A percentile compares a stretch with the other conserved stretches of the same genome.
Conservation (phyloP, 768 basidiomycete genomes). For the Lactifluus pinguis region DNA sequence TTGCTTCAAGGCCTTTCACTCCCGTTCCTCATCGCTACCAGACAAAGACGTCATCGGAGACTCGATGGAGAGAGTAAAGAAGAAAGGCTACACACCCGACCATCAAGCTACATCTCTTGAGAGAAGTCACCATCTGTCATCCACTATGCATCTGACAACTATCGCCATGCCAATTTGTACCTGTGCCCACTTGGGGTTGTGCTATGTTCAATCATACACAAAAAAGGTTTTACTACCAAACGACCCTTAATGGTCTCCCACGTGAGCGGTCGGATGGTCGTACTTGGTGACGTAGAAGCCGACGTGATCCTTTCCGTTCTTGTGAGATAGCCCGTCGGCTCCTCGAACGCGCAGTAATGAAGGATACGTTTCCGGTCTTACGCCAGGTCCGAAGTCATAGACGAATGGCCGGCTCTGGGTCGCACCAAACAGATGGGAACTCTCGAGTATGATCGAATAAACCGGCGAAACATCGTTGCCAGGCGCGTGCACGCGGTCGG, state of each 20-base stretch:
- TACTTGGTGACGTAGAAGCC: slow-evolving; percentile 47
- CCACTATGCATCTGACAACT: slow-evolving; percentile 7
- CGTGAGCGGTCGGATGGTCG: slow-evolving; percentile 23
- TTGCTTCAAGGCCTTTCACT: too few relatives aligned
- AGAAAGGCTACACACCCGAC: too few relatives aligned
- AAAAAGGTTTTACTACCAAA: not conserved
- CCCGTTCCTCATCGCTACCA: too few relatives aligned
- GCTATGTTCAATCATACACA: slow-evolving; percentile 8
- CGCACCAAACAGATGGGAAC: slow-evolving; percentile 69
- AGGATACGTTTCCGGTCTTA: slow-evolving; percentile 48
- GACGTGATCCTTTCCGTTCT: slow-evolving; percentile 28
- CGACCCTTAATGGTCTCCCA: slow-evolving; percentile 4
- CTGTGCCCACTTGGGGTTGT: slow-evolving; percentile 3
- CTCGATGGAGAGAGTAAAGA: too few relatives aligned
- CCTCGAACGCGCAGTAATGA: slow-evolving; percentile 16
- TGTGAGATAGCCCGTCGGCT: slow-evolving; percentile 29
- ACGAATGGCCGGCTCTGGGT: slow-evolving; percentile 73
- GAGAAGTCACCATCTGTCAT: slow-evolving; percentile 1
- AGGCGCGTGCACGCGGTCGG: slow-evolving; percentile 56
- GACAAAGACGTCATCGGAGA: too few relatives aligned
- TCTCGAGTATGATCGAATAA: slow-evolving; percentile 64
- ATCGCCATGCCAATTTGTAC: slow-evolving; percentile 7
- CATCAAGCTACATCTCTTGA: too few relatives aligned
- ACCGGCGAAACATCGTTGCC: slow-evolving; percentile 74
- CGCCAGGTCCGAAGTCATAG: slow-evolving; percentile 67